These are phyloP conservation scores for Hypericum androsaemum DNA, from an alignment of 345 rosid genomes.

Conservation along the genomic window DNA sequence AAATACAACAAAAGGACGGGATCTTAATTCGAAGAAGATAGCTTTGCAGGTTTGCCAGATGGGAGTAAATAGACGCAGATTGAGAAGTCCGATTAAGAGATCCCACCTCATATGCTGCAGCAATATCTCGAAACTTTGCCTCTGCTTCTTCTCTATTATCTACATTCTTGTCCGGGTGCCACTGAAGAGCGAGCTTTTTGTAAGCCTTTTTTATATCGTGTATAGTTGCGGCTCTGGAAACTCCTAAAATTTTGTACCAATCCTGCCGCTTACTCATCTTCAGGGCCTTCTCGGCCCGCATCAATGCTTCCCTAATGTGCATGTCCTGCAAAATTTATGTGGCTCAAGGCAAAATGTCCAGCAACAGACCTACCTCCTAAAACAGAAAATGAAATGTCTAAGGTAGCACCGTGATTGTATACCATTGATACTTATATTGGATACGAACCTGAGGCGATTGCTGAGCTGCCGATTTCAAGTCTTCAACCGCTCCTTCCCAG, in stretches of 20 bases:
- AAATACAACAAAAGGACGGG: constrained; percentile 2
- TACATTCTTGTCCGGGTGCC: constrained; percentile 99
- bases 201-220: constrained; percentile 89
- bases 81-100: background rate
- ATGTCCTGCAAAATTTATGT: constrained; percentile 66
- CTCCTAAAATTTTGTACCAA: constrained; percentile 85
- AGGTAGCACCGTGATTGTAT: background rate
- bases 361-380: too few species aligned
- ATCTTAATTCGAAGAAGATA: background rate
- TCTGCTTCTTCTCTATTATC: constrained; percentile 95
- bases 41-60: too few species aligned
- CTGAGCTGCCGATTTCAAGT: constrained; percentile 78
- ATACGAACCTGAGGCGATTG: constrained; percentile 72
- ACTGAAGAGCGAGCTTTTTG: constrained; percentile 90
- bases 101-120: constrained; percentile 93
- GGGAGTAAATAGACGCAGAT: background rate
- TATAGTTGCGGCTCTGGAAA: constrained; percentile 69
- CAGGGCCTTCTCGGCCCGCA: constrained; percentile 91
- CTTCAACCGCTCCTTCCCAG: constrained; percentile 98
- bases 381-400: background rate
- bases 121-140: constrained; percentile 78
- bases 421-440: background rate
- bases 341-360: too few species aligned
- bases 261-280: constrained; percentile 96
- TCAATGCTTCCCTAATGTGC: constrained; percentile 62